Evolutionary conservation across 192 early-diverging fungal species (phyloP).

Genomic region (Coemansia sp.): DNA sequence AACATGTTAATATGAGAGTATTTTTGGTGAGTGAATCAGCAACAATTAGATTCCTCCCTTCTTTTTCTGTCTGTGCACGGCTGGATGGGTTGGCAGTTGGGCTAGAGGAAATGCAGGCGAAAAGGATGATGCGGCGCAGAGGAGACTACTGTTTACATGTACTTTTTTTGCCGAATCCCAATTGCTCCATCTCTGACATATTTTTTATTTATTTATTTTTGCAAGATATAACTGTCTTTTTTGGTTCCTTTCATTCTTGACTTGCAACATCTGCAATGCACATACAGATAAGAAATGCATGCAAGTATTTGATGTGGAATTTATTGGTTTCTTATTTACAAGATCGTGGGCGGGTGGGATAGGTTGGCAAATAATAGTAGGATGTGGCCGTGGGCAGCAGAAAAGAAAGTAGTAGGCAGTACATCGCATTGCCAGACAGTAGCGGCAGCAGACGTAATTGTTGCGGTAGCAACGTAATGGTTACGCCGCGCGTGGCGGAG

Average conservation of each 20-base stretch:
- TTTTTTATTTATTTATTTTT: neutral
- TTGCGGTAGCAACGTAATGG: neutral
- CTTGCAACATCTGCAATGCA: neutral
- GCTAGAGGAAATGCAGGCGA: neutral
- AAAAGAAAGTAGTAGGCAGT: neutral
- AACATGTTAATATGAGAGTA: neutral
- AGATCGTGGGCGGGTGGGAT: neutral
- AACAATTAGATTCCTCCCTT: neutral
- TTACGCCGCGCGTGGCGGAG: slow-evolving; percentile 12
- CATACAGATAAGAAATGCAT: neutral
- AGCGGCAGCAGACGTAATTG: neutral
- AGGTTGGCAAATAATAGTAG: neutral
- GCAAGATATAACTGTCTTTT: neutral
- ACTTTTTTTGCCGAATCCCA: neutral
- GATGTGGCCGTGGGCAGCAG: neutral
- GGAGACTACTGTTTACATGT: neutral
- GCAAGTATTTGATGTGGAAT: neutral
- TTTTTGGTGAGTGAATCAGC: neutral
- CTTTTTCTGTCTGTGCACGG: neutral
- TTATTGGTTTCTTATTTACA: neutral
- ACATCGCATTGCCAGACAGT: neutral
- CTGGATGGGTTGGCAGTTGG: neutral
- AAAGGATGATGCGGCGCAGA: neutral
- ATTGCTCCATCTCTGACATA: neutral
- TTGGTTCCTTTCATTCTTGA: neutral